Evolutionary conservation across 1,139 yeast species (phyloP).

Genomic region (Meyerozyma athensensis): DNA sequence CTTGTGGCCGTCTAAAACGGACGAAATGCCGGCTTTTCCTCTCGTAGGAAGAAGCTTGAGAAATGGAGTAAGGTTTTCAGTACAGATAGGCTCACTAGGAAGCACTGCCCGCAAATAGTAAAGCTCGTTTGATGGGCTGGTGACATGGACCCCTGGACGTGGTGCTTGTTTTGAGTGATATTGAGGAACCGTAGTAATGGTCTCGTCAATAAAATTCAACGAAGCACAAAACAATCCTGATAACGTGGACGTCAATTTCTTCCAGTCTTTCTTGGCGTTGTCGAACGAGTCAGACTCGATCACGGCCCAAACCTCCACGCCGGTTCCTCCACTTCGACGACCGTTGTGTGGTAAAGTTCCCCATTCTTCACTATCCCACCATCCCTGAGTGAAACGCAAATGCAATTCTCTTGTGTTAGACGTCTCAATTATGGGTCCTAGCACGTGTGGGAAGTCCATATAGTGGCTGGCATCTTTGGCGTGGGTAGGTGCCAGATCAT

Average conservation of each 20-base stretch:
- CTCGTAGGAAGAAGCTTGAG: constrained; percentile 85
- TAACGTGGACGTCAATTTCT: constrained; percentile 62
- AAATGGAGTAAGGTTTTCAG: constrained; percentile 94
- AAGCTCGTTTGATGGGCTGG: constrained; percentile 31
- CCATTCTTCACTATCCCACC: constrained; percentile 92
- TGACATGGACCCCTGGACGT: constrained; percentile 11
- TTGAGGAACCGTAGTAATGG: constrained; percentile 73
- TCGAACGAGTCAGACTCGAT: constrained; percentile 58
- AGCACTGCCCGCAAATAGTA: constrained; percentile 77
- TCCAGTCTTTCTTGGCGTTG: constrained; percentile 67
- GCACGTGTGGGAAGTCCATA: constrained; percentile 70
- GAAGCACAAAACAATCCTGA: constrained; percentile 97
- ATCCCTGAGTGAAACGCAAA: constrained; percentile 85
- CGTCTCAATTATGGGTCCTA: constrained; percentile 70
- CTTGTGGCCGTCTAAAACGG: constrained; percentile 88
- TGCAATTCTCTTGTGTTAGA: constrained; percentile 74
- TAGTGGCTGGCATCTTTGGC: constrained; percentile 45
- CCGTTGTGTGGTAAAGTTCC: constrained; percentile 80
- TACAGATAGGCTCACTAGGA: constrained; percentile 95
- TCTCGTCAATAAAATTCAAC: constrained; percentile 76
- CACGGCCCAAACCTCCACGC: constrained; percentile 90
- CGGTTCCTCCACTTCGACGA: constrained; percentile 78
- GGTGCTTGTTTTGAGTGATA: constrained; percentile 14
- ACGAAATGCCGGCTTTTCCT: constrained; percentile 85
- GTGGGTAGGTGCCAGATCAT: constrained; percentile 7